phyloP scores from a whole-genome alignment of 768 basidiomycete genomes.

The Tricholoma saponaceum region DNA sequence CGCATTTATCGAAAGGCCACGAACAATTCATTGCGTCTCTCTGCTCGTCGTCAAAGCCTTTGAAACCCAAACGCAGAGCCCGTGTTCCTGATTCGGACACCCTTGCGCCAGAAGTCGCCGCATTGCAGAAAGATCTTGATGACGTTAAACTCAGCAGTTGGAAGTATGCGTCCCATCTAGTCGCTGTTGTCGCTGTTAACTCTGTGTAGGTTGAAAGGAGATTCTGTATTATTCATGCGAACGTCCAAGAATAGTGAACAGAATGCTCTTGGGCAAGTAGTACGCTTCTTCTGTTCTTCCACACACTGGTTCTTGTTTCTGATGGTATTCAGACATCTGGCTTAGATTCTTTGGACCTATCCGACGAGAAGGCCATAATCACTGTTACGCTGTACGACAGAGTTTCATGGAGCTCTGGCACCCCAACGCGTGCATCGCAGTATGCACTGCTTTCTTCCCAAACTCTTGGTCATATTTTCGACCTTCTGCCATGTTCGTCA shows the following conservation, averaged over 20 bases:
- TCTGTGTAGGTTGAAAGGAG: conserved; percentile 29
- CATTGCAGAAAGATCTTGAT: conserved; percentile 50
- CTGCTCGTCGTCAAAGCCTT: conserved; percentile 24
- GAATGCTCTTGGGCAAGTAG: conserved; percentile 48
- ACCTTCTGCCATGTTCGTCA: conserved; percentile 58
- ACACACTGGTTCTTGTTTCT: not conserved
- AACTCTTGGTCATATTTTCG: conserved; percentile 60
- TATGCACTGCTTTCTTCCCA: conserved; percentile 70
- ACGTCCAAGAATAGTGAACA: conserved; percentile 62
- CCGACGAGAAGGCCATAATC: conserved; percentile 41
- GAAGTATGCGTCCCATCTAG: conserved; percentile 41
- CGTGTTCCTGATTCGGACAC: conserved; percentile 32
- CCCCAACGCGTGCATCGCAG: conserved; percentile 59
- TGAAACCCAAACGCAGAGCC: conserved; percentile 29
- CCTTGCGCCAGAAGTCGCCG: conserved; percentile 42
- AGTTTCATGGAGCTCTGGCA: conserved; percentile 56
- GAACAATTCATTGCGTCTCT: conserved; percentile 38
- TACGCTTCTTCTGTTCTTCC: conserved; percentile 17
- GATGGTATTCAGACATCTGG: not conserved
- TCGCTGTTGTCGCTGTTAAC: not conserved
- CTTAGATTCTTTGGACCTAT: not conserved
- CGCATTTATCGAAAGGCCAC: conserved; percentile 51
- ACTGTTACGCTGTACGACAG: conserved; percentile 59
- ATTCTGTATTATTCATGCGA: conserved; percentile 60
- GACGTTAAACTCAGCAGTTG: conserved; percentile 51